Evolutionary conservation across 768 basidiomycete genomes (phyloP), one percentile per base, ranked within the genome.

Genomic region (Lactarius hengduanensis): DNA sequence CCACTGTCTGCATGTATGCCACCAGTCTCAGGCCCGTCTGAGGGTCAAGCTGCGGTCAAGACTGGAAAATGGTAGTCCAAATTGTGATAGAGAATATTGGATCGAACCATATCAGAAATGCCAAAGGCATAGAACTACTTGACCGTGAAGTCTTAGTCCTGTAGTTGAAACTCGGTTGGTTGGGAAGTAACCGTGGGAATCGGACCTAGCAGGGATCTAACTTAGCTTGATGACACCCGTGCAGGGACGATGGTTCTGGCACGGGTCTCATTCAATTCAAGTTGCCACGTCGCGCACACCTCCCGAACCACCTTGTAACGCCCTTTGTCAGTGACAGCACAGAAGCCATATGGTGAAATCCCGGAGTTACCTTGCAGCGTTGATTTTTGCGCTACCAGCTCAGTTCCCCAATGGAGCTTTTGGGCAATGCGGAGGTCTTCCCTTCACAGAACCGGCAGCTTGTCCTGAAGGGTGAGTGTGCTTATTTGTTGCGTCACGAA

Each of bases 321-420:
- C 47, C 47, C 10, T 50, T n/a, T 50, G n/a, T 50, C 26, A 50
- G 50, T 40, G 40, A 34, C 8, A 8, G 11, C 11, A 32, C 32
- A 26, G 38, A 15, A 57, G 20, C 13, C 41, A 53, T 26, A 65
- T 65, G 64, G 64, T 65, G n/a, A 60, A 45, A 9, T 53, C 16
- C 13, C 20, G 32, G 55, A 8, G 30, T 32, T 30, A 20, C 30
- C 54, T 26, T 13, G 56, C 34, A 45, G 50, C 38, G 30, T 60
- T 58, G 55, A 38, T 26, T n/a, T 18, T 36, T 20, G 26, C 30
- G 13, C 47, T 60, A 16, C 32, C 58, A 9, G 30, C 47, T 26
- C 43, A 40, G n/a, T 59, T 22, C 9, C 56, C 59, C 40, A 45
- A 16, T 16, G 50, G 20, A 26, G 47, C 64, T 32, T 60, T 56